Evolutionary conservation across 768 basidiomycete genomes (phyloP).

Genomic region (Dioszegia hungarica): DNA sequence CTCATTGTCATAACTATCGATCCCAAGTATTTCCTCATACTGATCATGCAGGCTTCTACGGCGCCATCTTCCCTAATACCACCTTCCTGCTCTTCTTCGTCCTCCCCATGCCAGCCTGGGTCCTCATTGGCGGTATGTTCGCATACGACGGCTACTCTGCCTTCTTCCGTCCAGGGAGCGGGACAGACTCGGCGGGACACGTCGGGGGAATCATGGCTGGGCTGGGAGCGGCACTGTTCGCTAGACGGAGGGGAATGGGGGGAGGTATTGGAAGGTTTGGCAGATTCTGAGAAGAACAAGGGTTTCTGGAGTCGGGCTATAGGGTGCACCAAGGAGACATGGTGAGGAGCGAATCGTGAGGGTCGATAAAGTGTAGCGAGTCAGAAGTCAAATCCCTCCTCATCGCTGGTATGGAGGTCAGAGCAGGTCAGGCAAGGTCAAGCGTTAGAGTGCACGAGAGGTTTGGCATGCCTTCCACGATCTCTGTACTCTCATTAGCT

Average conservation of each 20-base stretch:
- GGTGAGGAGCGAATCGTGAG: no score
- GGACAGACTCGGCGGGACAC: slow-evolving; percentile 45
- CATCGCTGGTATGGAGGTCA: no score
- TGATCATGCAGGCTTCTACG: slow-evolving; percentile 37
- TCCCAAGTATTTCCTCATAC: neutral
- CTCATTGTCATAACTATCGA: neutral
- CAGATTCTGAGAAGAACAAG: neutral
- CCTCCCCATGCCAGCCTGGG: slow-evolving; percentile 46
- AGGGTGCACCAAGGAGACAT: neutral
- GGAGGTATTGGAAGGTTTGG: slow-evolving; percentile 4
- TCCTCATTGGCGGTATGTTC: slow-evolving; percentile 41
- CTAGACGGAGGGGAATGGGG: slow-evolving; percentile 23
- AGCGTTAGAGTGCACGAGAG: no score
- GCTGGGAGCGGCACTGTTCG: slow-evolving; percentile 29
- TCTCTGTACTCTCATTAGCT: no score
- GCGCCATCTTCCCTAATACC: slow-evolving; percentile 38
- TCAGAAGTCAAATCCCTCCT: no score
- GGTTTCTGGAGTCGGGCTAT: no score
- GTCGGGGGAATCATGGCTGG: slow-evolving; percentile 45
- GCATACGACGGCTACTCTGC: slow-evolving; percentile 42
- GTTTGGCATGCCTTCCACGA: no score
- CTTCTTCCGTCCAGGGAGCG: slow-evolving; percentile 21
- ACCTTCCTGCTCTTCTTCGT: slow-evolving; percentile 46
- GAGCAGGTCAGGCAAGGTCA: no score
- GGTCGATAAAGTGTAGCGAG: no score